A percentile compares a stretch with the other conserved stretches of the same genome.
phyloP scores from a whole-genome alignment of 805 yeast genomes.

The Cephaloascus fragrans region DNA sequence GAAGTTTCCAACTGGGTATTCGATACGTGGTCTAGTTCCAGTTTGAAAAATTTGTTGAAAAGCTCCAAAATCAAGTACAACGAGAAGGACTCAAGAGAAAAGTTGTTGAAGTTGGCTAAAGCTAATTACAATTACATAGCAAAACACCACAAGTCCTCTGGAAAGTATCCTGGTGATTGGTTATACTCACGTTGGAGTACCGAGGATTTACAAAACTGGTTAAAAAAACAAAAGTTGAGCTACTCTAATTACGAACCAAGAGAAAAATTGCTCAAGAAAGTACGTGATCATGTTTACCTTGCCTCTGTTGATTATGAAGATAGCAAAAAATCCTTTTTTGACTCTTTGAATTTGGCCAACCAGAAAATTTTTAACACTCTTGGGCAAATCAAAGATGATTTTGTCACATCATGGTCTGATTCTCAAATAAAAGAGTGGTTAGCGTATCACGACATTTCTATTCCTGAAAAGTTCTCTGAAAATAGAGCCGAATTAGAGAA shows the following conservation, averaged over 20 bases:
- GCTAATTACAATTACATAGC: conserved; percentile 29
- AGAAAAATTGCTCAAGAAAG: conserved; percentile 33
- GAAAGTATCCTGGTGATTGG: conserved; percentile 41
- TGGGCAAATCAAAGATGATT: conserved; percentile 28
- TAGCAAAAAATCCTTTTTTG: conserved; percentile 26
- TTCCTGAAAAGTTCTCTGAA: conserved; percentile 20
- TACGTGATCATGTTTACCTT: conserved; percentile 33
- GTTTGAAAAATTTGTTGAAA: conserved; percentile 20
- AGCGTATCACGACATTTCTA: conserved; percentile 28
- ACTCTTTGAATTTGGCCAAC: conserved; percentile 25
- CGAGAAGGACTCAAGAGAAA: conserved; percentile 20
- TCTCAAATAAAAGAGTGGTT: conserved; percentile 50
- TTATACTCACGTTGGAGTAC: conserved; percentile 44
- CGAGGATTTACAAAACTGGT: conserved; percentile 39
- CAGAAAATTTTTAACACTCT: conserved; percentile 25
- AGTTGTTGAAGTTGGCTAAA: conserved; percentile 30
- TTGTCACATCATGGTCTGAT: conserved; percentile 43
- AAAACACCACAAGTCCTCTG: conserved; percentile 22
- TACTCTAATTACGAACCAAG: conserved; percentile 25
- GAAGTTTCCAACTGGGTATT: conserved; percentile 34
- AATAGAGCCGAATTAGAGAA: conserved; percentile 22
- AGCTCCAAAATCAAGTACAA: conserved; percentile 17
- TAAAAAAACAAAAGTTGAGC: conserved; percentile 30
- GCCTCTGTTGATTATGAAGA: conserved; percentile 23
- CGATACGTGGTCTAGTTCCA: conserved; percentile 29